Base-by-base conservation (phyloP, 2,329 filamentous ascomycete genomes). In the Coniochaeta hoffmannii region DNA sequence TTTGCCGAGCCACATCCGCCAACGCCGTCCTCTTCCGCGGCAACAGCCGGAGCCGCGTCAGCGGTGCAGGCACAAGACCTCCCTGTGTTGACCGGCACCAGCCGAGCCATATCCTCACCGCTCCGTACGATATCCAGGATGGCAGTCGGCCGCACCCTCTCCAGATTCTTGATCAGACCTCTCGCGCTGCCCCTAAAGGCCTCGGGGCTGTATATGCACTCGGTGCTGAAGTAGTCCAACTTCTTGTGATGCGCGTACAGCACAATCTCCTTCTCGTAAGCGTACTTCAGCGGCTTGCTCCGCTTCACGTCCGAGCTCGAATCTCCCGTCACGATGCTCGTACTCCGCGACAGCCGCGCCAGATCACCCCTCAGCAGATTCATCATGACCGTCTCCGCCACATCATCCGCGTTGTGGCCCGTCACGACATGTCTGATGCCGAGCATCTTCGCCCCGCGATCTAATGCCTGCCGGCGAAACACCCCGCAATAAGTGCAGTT, bases 401-500 rank as follows among this genome's bases (percentile, higher is more conserved):
- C 87, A 68, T 99, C 94, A 62, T 99, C 94, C 1, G 94, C 94
- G 68, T 99, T 99, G 71, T 99, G 94, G 2, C 94, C 94, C 0
- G 94, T 99, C 17, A 99, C 90, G 5, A 99, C 92, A 72, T 99
- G 94, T 63, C 85, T 85, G 64, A 99, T 96, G 1, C 84, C 87
- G 56, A 99, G 74, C 70, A 88, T 86, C 64, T 90, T 92, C 5
- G 94, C 91, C 17, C 94, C 94, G 9, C 94, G 85, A 69, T 99
- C 94, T 32, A 99, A 78, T 1, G 94, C 94, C 73, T 99, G 94
- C 57, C 95, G 82, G 54, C 94, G 81, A 68, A 99, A 99, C 17
- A 99, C 94, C 14, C 94, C 94, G 66, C 94, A 99, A 67, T 99
- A 99, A 30, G 95, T 99, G 79, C 94, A 99, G 71, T 99, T 99